phyloP scores from a whole-genome alignment of 441 rosid species.

The Macaranga tanarius region DNA sequence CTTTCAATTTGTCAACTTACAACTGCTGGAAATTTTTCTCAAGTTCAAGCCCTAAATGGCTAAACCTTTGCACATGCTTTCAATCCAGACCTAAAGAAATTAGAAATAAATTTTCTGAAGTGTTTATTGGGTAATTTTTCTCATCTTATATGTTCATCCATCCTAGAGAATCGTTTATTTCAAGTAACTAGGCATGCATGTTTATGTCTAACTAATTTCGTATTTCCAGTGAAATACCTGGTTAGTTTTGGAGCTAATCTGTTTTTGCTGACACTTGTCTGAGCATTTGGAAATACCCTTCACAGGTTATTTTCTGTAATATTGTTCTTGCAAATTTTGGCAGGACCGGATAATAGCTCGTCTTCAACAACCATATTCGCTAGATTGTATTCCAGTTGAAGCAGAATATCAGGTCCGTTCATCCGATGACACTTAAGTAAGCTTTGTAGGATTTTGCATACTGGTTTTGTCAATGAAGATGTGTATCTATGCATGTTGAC shows the following conservation, averaged over 20 bases:
- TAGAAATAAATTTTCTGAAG: neutral
- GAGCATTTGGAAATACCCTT: neutral
- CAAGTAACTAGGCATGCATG: neutral
- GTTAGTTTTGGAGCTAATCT: neutral
- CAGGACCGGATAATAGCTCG: constrained; percentile 98
- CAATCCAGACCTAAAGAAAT: neutral
- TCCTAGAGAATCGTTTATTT: neutral
- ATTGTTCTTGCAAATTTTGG: constrained; percentile 20
- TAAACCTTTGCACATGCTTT: neutral
- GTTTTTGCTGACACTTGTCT: too few species aligned
- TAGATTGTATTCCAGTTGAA: constrained; percentile 98
- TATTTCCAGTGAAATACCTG: neutral
- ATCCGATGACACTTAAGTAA: constrained; percentile 2
- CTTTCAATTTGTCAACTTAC: neutral
- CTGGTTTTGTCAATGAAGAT: neutral
- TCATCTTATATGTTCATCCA: neutral
- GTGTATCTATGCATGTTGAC: constrained; percentile 1
- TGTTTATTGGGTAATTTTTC: neutral
- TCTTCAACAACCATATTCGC: constrained; percentile 94
- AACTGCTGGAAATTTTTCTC: neutral
- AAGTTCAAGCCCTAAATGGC: neutral
- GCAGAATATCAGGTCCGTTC: constrained; percentile 88
- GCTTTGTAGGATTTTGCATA: neutral
- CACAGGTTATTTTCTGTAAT: neutral
- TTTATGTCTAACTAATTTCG: neutral